These are phyloP conservation scores for Isabelozyma heimii DNA, from an alignment of 805 yeast species.

Conservation along the genomic window DNA sequence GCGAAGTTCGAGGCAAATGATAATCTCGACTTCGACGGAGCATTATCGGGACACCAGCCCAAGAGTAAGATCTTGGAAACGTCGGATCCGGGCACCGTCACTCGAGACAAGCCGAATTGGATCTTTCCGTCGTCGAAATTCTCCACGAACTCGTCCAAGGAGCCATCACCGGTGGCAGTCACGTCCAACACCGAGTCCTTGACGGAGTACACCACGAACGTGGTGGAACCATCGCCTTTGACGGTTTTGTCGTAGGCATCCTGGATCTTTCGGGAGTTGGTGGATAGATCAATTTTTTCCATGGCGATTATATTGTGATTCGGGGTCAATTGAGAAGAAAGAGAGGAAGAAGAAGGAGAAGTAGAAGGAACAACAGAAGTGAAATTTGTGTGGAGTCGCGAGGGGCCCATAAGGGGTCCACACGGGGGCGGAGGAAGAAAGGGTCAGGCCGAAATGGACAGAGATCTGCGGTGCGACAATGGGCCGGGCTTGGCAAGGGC, in stretches of 20 bases:
- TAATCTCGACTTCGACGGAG: constrained; percentile 73
- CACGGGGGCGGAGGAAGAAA: no score
- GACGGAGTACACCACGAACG: constrained; percentile 83
- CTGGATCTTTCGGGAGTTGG: constrained; percentile 74
- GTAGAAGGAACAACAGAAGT: no score
- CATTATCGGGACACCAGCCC: constrained; percentile 98
- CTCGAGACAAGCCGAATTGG: constrained; percentile 87
- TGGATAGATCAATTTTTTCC: constrained; percentile 59
- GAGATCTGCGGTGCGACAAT: no score
- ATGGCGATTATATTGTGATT: constrained; percentile 18
- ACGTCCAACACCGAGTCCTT: constrained; percentile 48
- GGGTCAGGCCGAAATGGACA: no score
- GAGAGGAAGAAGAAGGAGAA: background rate
- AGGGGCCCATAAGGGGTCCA: no score
- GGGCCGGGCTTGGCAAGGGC: no score
- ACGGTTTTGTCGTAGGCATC: constrained; percentile 75
- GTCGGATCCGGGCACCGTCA: constrained; percentile 88
- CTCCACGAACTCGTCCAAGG: constrained; percentile 72
- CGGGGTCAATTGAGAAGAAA: background rate
- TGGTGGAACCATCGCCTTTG: constrained; percentile 63
- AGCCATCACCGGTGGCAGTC: constrained; percentile 55
- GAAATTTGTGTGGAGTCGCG: no score
- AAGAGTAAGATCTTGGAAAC: constrained; percentile 79
- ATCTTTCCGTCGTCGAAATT: constrained; percentile 84
- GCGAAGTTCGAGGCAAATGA: constrained; percentile 78